Conservation (phyloP, 2,329 filamentous ascomycete genomes). For the Talaromyces sp. region DNA sequence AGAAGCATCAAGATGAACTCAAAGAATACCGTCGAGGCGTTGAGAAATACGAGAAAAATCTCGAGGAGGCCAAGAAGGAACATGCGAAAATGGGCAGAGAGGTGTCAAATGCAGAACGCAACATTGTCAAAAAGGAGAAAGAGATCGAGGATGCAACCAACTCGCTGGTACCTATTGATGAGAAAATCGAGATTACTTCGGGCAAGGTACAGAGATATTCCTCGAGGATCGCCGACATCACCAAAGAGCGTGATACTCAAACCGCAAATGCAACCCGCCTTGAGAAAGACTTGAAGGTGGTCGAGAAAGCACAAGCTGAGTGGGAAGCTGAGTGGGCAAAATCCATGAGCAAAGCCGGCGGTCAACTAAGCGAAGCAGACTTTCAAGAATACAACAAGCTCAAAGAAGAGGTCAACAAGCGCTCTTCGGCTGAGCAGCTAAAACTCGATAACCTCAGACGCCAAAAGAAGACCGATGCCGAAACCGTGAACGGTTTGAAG, state of each 20-base stretch:
- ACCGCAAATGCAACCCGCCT: constrained; percentile 63
- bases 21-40: constrained; percentile 88
- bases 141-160: constrained; percentile 83
- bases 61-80: constrained; percentile 79
- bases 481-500: constrained; percentile 82
- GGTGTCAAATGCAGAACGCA: constrained; percentile 74
- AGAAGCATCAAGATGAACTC: constrained; percentile 88
- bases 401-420: constrained; percentile 76
- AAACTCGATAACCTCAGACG: constrained; percentile 82
- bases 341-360: constrained; percentile 78
- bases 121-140: constrained; percentile 79
- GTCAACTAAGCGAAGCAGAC: constrained; percentile 77
- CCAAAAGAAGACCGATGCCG: constrained; percentile 84
- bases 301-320: constrained; percentile 83
- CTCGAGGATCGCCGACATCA: constrained; percentile 63
- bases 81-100: constrained; percentile 71
- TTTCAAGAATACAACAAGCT: constrained; percentile 84
- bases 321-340: constrained; percentile 87
- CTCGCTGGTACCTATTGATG: constrained; percentile 78
- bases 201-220: constrained; percentile 65
- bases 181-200: constrained; percentile 78
- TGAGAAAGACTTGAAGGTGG: constrained; percentile 71
- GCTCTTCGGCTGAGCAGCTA: constrained; percentile 72
- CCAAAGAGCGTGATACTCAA: constrained; percentile 71
- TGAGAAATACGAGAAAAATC: constrained; percentile 71